phyloP scores from a whole-genome alignment of 225 moss, liverwort and hornwort genomes.

The Climacium dendroides region DNA sequence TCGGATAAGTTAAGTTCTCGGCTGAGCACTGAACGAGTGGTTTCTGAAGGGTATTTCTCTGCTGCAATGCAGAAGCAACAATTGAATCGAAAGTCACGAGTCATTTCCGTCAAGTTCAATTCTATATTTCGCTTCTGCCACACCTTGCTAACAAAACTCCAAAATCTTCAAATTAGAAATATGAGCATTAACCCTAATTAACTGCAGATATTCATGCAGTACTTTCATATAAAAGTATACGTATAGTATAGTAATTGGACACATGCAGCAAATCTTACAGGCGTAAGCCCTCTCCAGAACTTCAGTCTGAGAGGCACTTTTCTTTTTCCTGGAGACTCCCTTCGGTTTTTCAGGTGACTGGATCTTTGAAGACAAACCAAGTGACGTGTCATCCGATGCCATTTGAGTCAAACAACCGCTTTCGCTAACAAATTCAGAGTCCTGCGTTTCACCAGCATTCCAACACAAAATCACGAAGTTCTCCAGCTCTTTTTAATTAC shows the following conservation, averaged over 20 bases:
- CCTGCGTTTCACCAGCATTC: background rate
- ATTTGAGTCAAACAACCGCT: background rate
- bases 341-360: constrained; percentile 24
- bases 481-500: background rate
- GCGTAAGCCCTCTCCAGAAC: constrained; percentile 57
- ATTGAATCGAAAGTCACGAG: background rate
- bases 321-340: constrained; percentile 62
- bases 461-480: background rate
- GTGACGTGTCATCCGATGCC: constrained; percentile 25
- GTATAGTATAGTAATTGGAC: background rate
- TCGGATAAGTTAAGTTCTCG: constrained; percentile 58
- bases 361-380: background rate
- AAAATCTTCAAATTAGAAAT: background rate
- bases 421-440: background rate
- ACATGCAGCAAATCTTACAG: constrained; percentile 12
- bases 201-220: background rate
- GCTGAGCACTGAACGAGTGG: constrained; percentile 42
- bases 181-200: background rate
- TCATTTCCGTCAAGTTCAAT: background rate
- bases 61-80: constrained; percentile 4
- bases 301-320: constrained; percentile 59
- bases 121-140: background rate
- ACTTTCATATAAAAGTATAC: background rate
- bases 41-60: constrained; percentile 67
- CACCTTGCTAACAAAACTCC: background rate